Evolutionary conservation across 2,329 filamentous ascomycete species (phyloP), one percentile per base, ranked within the genome.

Genomic region (Sphaerulina musiva): DNA sequence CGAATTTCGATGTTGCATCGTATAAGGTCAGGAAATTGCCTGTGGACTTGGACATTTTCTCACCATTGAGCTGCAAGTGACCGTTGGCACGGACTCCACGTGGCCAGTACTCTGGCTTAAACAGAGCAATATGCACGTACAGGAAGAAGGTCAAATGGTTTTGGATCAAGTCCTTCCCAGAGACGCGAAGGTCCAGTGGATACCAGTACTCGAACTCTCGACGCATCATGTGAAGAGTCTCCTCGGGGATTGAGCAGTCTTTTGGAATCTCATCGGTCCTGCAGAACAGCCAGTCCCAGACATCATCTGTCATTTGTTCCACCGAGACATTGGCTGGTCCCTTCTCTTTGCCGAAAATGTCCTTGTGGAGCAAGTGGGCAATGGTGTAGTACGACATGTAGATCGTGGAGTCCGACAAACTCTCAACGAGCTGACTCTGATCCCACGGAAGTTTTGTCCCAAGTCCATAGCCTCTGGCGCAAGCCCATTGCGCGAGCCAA

Each of bases 31-130:
- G 79, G 78, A 98, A 98, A 76, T 97, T 98, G 59, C 93, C 93
- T 0, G 91, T 96, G 51, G 86, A 92, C 78, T 98, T 98, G 70
- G 84, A 87, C 93, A 98, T 98, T 81, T 98, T 98, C 70, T 95
- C 89, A 47, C 92, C 92, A 70, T 98, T 98, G 60, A 98, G 79
- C 72, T 95, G 83, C 66, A 97, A 75, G 74, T 97, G 92, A 1
- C 93, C 93, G 68, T 98, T 98, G 59, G 87, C 85, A 61, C 93
- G 86, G 62, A 97, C 80, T 59, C 84, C 84, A 48, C 80, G 81
- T 9, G 93, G 93, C 90, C 92, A 96, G 77, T 90, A 95, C 70
- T 92, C 82, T 55, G 82, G 81, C 10, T 84, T 82, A 79, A 96
- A 97, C 42, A 98, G 80, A 9, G 93, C 93, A 60, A 93, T 73